Base-by-base conservation (phyloP, 2,329 filamentous ascomycete genomes). In the Calonectria leucothoes region DNA sequence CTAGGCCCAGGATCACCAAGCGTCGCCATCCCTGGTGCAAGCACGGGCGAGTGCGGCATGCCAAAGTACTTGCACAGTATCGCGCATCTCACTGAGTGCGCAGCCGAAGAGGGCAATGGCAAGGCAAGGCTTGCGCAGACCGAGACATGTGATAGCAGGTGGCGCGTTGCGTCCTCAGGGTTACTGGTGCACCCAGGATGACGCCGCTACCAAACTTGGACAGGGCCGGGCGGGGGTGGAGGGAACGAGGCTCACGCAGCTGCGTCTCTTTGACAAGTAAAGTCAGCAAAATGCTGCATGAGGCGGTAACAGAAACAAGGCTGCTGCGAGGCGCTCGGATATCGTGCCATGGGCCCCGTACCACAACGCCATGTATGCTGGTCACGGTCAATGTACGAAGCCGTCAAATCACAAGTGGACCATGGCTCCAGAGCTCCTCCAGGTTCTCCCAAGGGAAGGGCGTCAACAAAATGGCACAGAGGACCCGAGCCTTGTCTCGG, bases 1-100 rank as follows among this genome's bases (percentile, higher is more conserved):
- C 59, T 65, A 29, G 45, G 17, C 69, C 65, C 59, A 75, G 66
- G 73, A 70, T 79, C 69, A 66, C 42, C 64, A 69, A 74, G 70
- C 69, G 70, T 73, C 49, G 63, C 71, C 66, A 78, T 78, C 74
- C 72, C 39, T 37, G 70, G 57, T 67, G 73, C 73, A 78, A 75
- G 57, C 71, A 51, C 48, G 64, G 71, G 69, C 64, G 51, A 75
- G 65, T 51, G 70, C 72, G 75, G 70, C 74, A 70, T 76, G 59
- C 52, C 33, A 69, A 69, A 68, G 66, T 68, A 42, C 65, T 59
- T 35, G 49, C 37, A 49, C 68, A 70, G 51, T 25, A 52, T 35
- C 31, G 20, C 31, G 48, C 48, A 20, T 33, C 31, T 25, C n/a
- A 57, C 52, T 57, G n/a, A 35, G 39, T 66, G 52, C 66, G 66